Conservation (phyloP, 148 eudicot species). For the Mesembryanthemum crystallinum region DNA sequence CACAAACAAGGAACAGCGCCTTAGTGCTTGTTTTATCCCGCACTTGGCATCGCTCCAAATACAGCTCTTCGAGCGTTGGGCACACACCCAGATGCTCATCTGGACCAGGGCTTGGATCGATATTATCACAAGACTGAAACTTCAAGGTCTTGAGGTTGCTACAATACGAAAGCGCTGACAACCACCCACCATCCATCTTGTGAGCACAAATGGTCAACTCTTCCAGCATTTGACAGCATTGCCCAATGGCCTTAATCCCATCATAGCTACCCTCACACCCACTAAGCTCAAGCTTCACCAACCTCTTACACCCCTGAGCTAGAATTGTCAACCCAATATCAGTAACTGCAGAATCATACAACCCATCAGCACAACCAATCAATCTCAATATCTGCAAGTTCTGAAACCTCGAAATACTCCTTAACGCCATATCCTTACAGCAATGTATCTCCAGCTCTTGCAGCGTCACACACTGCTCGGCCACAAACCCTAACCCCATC, state of each 20-base stretch:
- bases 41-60: conserved; percentile 68
- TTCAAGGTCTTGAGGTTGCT: conserved; percentile 81
- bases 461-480: conserved; percentile 51
- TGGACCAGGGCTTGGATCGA: conserved; percentile 70
- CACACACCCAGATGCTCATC: conserved; percentile 85
- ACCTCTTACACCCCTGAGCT: conserved; percentile 88
- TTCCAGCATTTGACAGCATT: conserved; percentile 93
- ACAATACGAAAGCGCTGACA: conserved; percentile 77
- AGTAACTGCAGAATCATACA: conserved; percentile 60
- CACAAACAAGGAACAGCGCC: conserved; percentile 76
- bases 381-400: conserved; percentile 84
- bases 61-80: conserved; percentile 66
- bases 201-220: conserved; percentile 69
- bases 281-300: conserved; percentile 76
- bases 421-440: conserved; percentile 53
- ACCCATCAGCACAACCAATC: conserved; percentile 57
- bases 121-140: conserved; percentile 54
- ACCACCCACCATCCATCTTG: conserved; percentile 93
- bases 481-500: conserved; percentile 52
- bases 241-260: conserved; percentile 93
- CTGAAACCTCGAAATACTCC: conserved; percentile 48
- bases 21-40: conserved; percentile 55
- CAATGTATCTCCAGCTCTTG: conserved; percentile 81
- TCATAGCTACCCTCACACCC: conserved; percentile 98
- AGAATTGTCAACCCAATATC: conserved; percentile 89